A percentile compares a stretch with the other conserved stretches of the same genome.
Conservation (phyloP, 2,329 filamentous ascomycete species). For the Cryphonectria parasitica region DNA sequence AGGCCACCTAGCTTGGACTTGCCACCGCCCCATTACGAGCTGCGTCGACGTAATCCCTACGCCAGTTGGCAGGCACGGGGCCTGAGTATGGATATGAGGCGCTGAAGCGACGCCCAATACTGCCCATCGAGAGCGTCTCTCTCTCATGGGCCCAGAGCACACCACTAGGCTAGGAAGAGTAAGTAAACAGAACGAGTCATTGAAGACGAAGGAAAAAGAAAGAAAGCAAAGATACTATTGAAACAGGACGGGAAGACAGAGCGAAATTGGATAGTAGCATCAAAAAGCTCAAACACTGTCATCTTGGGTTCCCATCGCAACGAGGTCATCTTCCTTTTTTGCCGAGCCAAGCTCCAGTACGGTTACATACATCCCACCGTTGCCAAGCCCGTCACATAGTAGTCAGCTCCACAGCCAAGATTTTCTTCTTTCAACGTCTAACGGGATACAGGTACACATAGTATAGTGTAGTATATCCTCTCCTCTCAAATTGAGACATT, state of each 20-base stretch:
- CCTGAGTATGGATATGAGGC: not conserved
- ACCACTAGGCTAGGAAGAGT: not conserved
- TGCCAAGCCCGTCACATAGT: constrained; percentile 4
- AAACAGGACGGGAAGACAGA: not conserved
- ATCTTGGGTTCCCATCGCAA: not conserved
- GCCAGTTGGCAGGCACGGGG: not conserved
- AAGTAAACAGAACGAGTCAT: not conserved
- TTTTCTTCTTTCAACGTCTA: not conserved
- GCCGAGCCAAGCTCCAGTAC: not conserved
- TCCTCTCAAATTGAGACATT: not conserved
- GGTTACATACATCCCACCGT: not conserved
- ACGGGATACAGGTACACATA: not conserved
- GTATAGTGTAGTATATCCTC: too few relatives aligned
- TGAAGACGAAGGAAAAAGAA: not conserved
- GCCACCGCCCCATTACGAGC: not conserved
- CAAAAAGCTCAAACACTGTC: not conserved
- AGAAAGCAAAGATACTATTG: not conserved
- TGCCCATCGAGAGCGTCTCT: not conserved
- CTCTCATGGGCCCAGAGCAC: not conserved
- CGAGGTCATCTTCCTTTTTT: not conserved
- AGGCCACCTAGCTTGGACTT: not conserved
- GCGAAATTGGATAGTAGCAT: not conserved
- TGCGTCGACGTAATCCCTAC: not conserved
- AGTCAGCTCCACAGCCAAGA: not conserved
- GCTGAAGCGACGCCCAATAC: not conserved